phyloP scores from a whole-genome alignment of 495 filamentous ascomycete genomes.

The Tuber magnatum region DNA sequence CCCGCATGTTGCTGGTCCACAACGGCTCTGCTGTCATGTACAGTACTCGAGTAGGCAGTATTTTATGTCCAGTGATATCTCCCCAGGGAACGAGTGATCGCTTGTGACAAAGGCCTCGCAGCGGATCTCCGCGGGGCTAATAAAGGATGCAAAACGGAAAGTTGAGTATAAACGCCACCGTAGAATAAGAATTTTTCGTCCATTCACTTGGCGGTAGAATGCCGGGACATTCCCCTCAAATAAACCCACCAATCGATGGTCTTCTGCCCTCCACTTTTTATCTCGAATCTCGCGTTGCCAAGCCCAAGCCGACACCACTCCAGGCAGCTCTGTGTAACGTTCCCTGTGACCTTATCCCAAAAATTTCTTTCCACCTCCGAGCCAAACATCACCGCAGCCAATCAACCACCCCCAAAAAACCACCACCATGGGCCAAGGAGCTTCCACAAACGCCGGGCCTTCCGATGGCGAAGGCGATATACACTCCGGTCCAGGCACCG shows the following conservation, averaged over 20 bases:
- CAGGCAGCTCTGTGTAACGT: neutral
- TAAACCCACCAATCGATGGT: neutral
- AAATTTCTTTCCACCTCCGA: neutral
- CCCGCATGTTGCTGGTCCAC: neutral
- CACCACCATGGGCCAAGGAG: conserved; percentile 31
- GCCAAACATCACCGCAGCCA: neutral
- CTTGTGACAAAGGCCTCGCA: neutral
- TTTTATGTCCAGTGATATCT: no score
- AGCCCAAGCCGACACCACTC: neutral
- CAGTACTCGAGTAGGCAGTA: neutral
- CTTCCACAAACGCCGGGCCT: conserved; percentile 12
- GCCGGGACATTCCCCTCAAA: neutral
- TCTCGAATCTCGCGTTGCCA: neutral
- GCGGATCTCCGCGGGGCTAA: neutral
- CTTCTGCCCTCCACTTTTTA: neutral
- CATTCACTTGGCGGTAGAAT: neutral
- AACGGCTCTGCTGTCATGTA: neutral
- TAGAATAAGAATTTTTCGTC: neutral
- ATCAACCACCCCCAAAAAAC: conserved; percentile 7
- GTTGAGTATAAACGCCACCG: neutral
- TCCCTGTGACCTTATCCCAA: neutral
- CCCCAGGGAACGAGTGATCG: neutral
- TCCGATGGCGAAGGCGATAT: conserved; percentile 17
- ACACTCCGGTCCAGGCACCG: conserved; percentile 14
- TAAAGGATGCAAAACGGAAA: neutral